Percentiles rank a stretch among this genome's conserved stretches.
These are phyloP conservation scores for Porphyrellus cyaneotinctus DNA, from an alignment of 768 basidiomycete genomes.

Conservation along the genomic window DNA sequence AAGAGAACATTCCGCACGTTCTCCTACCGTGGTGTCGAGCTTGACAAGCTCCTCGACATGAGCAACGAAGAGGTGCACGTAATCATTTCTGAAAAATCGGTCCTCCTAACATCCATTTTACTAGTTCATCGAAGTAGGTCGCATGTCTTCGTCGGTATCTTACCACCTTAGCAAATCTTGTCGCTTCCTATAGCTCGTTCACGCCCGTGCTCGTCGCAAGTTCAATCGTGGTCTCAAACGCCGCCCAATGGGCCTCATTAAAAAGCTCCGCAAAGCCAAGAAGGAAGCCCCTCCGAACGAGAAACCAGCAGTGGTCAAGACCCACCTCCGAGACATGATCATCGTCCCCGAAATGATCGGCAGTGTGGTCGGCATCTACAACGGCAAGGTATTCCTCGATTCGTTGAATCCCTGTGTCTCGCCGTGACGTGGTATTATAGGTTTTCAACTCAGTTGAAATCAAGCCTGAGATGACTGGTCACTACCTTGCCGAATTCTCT, in stretches of 20 bases:
- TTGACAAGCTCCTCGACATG: slow-evolving; percentile 96
- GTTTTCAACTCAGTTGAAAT: slow-evolving; percentile 97
- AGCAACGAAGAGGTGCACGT: slow-evolving; percentile 85
- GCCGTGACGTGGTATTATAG: slow-evolving; percentile 33
- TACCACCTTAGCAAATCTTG: background rate
- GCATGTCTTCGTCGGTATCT: slow-evolving; percentile 8
- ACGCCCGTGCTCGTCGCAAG: slow-evolving; percentile 96
- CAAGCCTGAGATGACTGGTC: slow-evolving; percentile 99
- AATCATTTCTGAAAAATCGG: background rate
- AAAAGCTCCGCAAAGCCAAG: slow-evolving; percentile 99
- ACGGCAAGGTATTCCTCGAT: slow-evolving; percentile 70
- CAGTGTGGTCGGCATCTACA: slow-evolving; percentile 96
- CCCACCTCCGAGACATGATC: slow-evolving; percentile 99
- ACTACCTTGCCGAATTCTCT: slow-evolving; percentile 97
- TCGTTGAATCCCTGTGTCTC: background rate
- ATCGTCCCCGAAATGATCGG: slow-evolving; percentile 99
- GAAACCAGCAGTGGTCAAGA: slow-evolving; percentile 98
- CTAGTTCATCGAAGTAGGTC: slow-evolving; percentile 76
- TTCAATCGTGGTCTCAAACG: slow-evolving; percentile 99
- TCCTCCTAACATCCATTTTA: slow-evolving; percentile 2
- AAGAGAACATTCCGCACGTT: slow-evolving; percentile 98
- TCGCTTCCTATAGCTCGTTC: slow-evolving; percentile 67
- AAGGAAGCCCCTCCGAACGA: slow-evolving; percentile 99
- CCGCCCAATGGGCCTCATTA: slow-evolving; percentile 97
- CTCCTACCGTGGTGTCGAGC: slow-evolving; percentile 96